Evolutionary conservation across 768 basidiomycete species (phyloP).

Genomic region (Kwoniella dejecticola): DNA sequence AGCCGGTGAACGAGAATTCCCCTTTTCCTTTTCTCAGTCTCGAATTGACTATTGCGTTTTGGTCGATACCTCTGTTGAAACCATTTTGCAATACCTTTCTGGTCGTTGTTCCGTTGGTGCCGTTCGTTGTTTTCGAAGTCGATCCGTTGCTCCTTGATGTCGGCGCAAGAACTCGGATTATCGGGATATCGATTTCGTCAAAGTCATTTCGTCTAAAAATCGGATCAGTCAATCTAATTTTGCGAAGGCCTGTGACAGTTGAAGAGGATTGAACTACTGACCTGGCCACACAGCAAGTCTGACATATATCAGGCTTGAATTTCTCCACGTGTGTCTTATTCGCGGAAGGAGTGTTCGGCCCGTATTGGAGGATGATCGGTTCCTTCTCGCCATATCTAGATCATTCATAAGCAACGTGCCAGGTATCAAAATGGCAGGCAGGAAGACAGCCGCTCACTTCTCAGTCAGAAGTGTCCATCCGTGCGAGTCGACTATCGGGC

Average conservation of each 20-base stretch:
- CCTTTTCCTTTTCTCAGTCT: too few relatives aligned
- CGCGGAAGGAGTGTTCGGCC: not conserved
- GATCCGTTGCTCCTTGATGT: not conserved
- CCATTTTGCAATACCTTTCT: too few relatives aligned
- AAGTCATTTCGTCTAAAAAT: slow-evolving; percentile 1
- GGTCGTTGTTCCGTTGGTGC: too few relatives aligned
- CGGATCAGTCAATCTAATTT: not conserved
- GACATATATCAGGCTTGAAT: slow-evolving; percentile 13
- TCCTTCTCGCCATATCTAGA: slow-evolving; percentile 16
- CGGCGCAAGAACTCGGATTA: not conserved
- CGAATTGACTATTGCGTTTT: too few relatives aligned
- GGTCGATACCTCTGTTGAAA: too few relatives aligned
- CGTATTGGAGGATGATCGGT: slow-evolving; percentile 19
- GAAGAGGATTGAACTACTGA: not conserved
- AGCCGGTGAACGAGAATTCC: not conserved
- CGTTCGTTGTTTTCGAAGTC: not conserved
- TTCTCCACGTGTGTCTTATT: slow-evolving; percentile 4
- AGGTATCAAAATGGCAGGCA: too few relatives aligned
- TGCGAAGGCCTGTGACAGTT: not conserved
- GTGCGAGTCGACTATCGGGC: slow-evolving; percentile 5
- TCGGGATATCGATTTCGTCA: not conserved
- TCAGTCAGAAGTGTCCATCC: slow-evolving; percentile 27
- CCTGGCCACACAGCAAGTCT: slow-evolving; percentile 21
- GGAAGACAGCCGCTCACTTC: slow-evolving; percentile 12
- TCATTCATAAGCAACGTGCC: too few relatives aligned